Evolutionary conservation across 1,284 basidiomycete genomes (phyloP), one percentile per base, ranked within the genome.

Genomic region (Prillingera fragicola): DNA sequence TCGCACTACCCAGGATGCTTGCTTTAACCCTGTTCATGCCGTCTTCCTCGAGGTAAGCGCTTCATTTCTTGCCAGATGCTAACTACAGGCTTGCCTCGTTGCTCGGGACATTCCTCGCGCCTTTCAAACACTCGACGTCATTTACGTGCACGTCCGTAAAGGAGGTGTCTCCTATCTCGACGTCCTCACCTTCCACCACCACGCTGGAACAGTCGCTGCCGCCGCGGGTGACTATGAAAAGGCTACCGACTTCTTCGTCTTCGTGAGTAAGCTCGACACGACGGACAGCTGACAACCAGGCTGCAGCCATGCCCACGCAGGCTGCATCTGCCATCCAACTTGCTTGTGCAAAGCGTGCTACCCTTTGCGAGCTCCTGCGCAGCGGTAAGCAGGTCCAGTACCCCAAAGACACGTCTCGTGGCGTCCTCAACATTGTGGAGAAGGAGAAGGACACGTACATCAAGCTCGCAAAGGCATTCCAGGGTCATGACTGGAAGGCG

Each of bases 111-210:
- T 39, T 10, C 13, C 25, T 24, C 7, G 19, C 5, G 43, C 33
- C 2, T 34, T 29, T 15, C 27, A 23, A 13, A 38, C 45, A 2
- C 27, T 45, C 12, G 10, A 5, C 6, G 12, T 15, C 10, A 28
- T 49, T 0, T 62, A 57, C 39, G 28, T 56, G 8, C 48, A 63
- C 22, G 51, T 63, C 27, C 41, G 39, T 28, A 37, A 43, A 23
- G 63, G 38, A 55, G 61, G 23, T 38, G 6, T 14, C 45, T 13
- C 48, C 42, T 63, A 68, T 38, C 51, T 63, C 18, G 65, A 70
- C 36, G 48, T 68, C 13, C 40, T 70, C 15, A 61, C 66, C 2
- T 70, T 55, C 51, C 59, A 64, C 44, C 63, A 68, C 48, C 67
- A 70, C 25, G 64, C 59, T 0, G 67, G 67, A 5, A 50, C 62